These are phyloP conservation scores for Gardenia jasminoides DNA, from an alignment of 257 asterid genomes.

Conservation along the genomic window DNA sequence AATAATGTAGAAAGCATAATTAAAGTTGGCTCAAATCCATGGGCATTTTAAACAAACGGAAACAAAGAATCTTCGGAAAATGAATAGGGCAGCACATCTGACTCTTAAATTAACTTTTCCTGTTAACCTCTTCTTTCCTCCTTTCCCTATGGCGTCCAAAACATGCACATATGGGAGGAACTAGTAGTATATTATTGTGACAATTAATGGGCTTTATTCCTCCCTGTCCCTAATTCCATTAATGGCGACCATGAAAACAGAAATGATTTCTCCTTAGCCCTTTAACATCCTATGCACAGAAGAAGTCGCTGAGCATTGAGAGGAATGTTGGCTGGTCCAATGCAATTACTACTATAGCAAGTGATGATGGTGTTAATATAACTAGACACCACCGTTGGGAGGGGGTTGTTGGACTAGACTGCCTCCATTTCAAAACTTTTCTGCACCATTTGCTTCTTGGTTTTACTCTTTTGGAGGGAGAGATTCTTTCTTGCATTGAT, in stretches of 20 bases:
- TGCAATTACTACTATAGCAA: conserved; percentile 25
- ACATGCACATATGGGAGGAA: neutral
- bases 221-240: neutral
- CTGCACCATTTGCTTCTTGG: neutral
- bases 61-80: neutral
- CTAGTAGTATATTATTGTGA: neutral
- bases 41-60: neutral
- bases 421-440: conserved; percentile 25
- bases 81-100: conserved; percentile 1
- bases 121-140: neutral
- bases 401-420: conserved; percentile 53
- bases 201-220: neutral
- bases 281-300: neutral
- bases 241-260: neutral
- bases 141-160: conserved; percentile 1
- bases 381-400: conserved; percentile 18
- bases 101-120: neutral
- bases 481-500: neutral
- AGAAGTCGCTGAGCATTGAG: conserved; percentile 27
- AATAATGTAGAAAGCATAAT: neutral
- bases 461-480: neutral
- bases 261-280: neutral
- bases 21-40: neutral
- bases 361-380: neutral
- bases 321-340: conserved; percentile 74